Conservation (phyloP, 176 grass and related monocot genomes). For the Puccinellia tenuiflora region DNA sequence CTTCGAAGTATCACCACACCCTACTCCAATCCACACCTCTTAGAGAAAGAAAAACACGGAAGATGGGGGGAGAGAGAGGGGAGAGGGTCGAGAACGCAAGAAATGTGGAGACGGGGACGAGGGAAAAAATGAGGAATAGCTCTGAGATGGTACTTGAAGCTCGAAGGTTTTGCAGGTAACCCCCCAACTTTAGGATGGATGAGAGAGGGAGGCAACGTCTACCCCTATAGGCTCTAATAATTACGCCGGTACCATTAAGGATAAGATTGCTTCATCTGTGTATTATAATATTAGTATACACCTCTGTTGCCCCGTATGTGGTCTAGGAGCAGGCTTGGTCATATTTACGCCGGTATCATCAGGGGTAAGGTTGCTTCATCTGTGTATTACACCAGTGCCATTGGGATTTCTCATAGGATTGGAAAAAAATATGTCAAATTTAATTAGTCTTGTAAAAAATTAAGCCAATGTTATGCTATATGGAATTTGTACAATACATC, state of each 20-base stretch:
- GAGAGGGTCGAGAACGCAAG: conserved; percentile 16
- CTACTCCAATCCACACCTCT: neutral
- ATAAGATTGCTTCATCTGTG: neutral
- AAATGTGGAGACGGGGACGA: conserved; percentile 15
- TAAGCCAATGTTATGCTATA: neutral
- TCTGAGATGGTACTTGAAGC: conserved; percentile 17
- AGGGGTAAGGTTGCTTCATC: no score
- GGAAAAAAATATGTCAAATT: neutral
- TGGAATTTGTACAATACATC: neutral
- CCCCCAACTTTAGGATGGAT: conserved; percentile 16
- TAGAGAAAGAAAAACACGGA: neutral
- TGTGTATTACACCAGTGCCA: no score
- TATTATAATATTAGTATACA: neutral
- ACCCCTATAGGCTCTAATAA: neutral
- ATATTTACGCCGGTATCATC: no score
- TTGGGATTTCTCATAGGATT: neutral
- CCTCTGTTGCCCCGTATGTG: neutral
- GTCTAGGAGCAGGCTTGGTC: neutral
- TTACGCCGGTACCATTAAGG: conserved; percentile 11
- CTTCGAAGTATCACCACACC: neutral
- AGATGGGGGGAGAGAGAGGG: conserved; percentile 14
- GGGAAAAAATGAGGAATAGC: neutral
- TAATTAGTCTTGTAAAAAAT: no score
- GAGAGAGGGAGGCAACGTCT: neutral
- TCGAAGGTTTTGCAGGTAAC: neutral